Base-by-base conservation (phyloP, 2,329 filamentous ascomycete species). In the Fusarium sp. region DNA sequence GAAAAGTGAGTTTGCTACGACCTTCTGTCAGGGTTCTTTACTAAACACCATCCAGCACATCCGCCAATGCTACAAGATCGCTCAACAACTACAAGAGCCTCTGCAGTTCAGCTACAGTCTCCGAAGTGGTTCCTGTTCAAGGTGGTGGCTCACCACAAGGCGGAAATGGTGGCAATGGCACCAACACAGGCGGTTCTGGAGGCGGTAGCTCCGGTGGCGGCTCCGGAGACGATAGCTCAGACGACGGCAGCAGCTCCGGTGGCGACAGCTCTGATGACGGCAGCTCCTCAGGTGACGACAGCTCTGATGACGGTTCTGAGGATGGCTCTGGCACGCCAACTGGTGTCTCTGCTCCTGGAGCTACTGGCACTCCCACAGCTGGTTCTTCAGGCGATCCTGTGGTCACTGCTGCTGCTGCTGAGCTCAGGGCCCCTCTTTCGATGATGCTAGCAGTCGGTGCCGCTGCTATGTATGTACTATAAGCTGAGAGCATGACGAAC, bases 1-100 rank as follows among this genome's bases (percentile, higher is more conserved):
- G 89, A 89, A 83, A 86, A 91, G 91, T 92, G 82, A 82, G 90
- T 82, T 26, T 20, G 6, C 15, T 26, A 12, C 15, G 36, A 14
- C 26, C 14, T 35, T 28, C 10, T n/a, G 4, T 15, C 12, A n/a
- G 33, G 33, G 12, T 20, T n/a, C 4, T 15, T 28, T 48, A 30
- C 61, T 72, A 47, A 76, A 53, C 33, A 38, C 61, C 6, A 50
- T 22, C 13, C 30, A 86, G 84, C 81, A 85, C 86, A 36, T 74
- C 82, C 30, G 84, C 85, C 77, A 91, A 91, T 81, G 68, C 86
- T 7, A 78, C 85, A 42, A 85, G 87, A 70, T 86, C 87, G 38
- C 83, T 91, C 20, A 78, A 81, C 6, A 82, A 82, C 73, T 90
- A 87, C 84, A 85, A 84, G 79, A 48, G 70, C 6, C 68, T 82